Evolutionary conservation across 2,329 filamentous ascomycete species (phyloP), one percentile per base, ranked within the genome.

Genomic region (Claviceps digitariae): DNA sequence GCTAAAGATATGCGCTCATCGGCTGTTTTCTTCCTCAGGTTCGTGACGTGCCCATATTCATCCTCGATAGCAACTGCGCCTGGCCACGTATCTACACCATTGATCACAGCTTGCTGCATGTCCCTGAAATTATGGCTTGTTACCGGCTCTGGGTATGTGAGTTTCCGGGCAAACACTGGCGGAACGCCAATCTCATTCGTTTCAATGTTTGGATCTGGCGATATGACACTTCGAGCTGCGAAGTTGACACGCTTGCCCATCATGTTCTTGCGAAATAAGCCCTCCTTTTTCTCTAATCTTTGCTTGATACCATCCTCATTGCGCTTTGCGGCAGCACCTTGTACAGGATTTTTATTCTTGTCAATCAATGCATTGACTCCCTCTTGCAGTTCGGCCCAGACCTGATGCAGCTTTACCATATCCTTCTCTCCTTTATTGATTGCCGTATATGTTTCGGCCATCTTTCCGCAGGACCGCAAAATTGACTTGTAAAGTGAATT

Each of bases 231-330:
- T 67, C 93, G 86, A 40, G 93, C 93, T 50, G 93, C 93, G 67
- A 93, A 97, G 69, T 98, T 97, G 72, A 98, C 93, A 74, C 93
- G 90, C 76, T 98, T 98, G 56, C 93, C 93, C 93, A 98, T 98
- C 93, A 98, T 97, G 70, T 98, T 96, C 75, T 95, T 97, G 62
- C 93, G 80, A 75, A 98, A 98, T 31, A 98, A 77, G 59, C 93
- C 93, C 65, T 98, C 94, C 71, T 98, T 98, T 76, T 98, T 98
- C 71, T 98, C 93, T 29, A 98, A 77, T 65, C 90, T 86, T 66
- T 98, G 93, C 72, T 98, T 98, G 72, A 98, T 95, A 61, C 94
- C 93, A 58, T 95, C 90, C 57, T 94, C 87, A 52, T 88, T 86
- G 53, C 83, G 78, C 62, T 85, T 84, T 15, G 83, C 87, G 29